Evolutionary conservation across 139 green algal species (phyloP).

Genomic region (Medakamo hakoo): DNA sequence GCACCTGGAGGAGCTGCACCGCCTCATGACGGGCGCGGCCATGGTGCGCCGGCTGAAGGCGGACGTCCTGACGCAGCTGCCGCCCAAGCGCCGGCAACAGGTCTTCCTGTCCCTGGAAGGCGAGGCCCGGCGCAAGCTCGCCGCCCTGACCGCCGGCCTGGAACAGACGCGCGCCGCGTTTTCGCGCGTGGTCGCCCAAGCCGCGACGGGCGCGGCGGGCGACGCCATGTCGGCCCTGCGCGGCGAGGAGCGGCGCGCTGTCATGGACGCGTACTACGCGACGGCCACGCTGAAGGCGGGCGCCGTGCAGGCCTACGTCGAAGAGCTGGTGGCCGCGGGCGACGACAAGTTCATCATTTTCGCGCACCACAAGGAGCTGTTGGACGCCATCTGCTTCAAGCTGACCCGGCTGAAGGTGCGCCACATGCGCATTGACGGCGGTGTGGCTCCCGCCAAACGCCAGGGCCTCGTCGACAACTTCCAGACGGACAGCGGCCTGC

Average conservation of each 20-base stretch:
- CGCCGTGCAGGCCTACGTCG: constrained; percentile 17
- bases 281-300: constrained; percentile 36
- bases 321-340: constrained; percentile 16
- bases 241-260: neutral
- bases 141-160: constrained; percentile 10
- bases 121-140: constrained; percentile 20
- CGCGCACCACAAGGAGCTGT: constrained; percentile 34
- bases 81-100: constrained; percentile 74
- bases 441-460: constrained; percentile 1
- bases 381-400: constrained; percentile 20
- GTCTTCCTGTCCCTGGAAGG: constrained; percentile 18
- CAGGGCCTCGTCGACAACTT: constrained; percentile 22
- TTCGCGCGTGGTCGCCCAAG: neutral
- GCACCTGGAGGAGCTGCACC: constrained; percentile 68
- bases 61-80: constrained; percentile 76
- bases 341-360: constrained; percentile 49
- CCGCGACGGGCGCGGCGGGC: neutral
- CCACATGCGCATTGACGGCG: constrained; percentile 41
- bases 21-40: constrained; percentile 60
- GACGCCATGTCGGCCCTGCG: neutral
- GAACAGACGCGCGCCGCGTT: constrained; percentile 12
- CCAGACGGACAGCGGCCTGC: constrained; percentile 9
- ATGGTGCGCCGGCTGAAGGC: constrained; percentile 85
- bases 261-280: constrained; percentile 46
- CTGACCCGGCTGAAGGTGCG: neutral